Evolutionary conservation across 2,329 filamentous ascomycete species (phyloP).

Genomic region (Clonostachys rosea): DNA sequence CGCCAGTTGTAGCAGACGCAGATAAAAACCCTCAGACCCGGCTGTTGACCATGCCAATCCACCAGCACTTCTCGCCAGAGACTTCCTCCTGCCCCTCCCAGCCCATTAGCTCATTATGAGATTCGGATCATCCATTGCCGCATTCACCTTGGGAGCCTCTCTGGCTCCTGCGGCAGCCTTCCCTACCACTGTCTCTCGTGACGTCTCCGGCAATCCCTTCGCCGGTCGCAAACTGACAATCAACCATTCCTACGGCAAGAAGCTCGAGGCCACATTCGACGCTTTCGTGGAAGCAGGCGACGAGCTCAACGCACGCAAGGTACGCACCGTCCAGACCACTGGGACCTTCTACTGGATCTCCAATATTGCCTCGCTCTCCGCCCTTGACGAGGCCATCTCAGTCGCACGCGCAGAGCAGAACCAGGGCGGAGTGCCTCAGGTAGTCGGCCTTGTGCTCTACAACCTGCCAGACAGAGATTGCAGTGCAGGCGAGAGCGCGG

Average conservation of each 20-base stretch:
- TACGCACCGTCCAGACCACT: slow-evolving; percentile 22
- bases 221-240: slow-evolving; percentile 37
- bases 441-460: slow-evolving; percentile 34
- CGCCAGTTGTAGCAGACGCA: too few relatives aligned
- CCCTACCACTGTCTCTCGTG: background rate
- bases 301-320: slow-evolving; percentile 22
- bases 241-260: slow-evolving; percentile 28
- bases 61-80: too few relatives aligned
- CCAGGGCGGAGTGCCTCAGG: slow-evolving; percentile 21
- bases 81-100: too few relatives aligned
- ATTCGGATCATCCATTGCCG: too few relatives aligned
- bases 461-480: slow-evolving; percentile 35
- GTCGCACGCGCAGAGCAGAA: slow-evolving; percentile 22
- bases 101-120: too few relatives aligned
- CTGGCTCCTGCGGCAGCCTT: too few relatives aligned
- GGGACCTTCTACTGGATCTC: slow-evolving; percentile 35
- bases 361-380: slow-evolving; percentile 19
- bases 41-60: too few relatives aligned
- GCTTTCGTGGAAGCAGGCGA: slow-evolving; percentile 26
- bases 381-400: slow-evolving; percentile 27
- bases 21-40: too few relatives aligned
- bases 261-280: slow-evolving; percentile 27
- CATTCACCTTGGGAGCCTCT: too few relatives aligned
- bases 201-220: slow-evolving; percentile 30
- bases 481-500: slow-evolving; percentile 28